Evolutionary conservation across 257 asterid genomes (phyloP).

Genomic region (Lavandula angustifolia): DNA sequence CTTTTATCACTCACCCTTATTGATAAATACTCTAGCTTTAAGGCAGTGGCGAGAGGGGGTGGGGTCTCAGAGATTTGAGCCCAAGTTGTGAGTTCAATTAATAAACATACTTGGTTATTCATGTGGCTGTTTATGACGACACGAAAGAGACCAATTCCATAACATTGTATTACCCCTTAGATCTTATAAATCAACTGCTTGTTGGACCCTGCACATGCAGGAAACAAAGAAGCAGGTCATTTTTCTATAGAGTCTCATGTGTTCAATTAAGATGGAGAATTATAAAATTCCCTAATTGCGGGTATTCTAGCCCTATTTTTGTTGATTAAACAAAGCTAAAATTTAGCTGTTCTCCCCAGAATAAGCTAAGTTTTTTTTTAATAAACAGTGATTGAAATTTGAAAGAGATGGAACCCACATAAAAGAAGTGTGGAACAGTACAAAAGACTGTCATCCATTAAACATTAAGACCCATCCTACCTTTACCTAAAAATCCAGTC

Average conservation of each 20-base stretch:
- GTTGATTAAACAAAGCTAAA: background rate
- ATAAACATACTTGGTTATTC: background rate
- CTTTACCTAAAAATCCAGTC: background rate
- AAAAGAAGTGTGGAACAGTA: background rate
- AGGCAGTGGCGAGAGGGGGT: too few species aligned
- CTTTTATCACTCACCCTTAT: too few species aligned
- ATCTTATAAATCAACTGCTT: background rate
- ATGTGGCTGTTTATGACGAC: background rate
- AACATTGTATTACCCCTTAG: background rate
- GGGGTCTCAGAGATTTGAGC: too few species aligned
- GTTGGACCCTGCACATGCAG: conserved; percentile 10
- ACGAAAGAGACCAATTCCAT: background rate
- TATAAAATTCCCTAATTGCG: conserved; percentile 3
- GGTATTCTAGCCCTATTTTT: background rate
- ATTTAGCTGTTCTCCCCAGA: background rate
- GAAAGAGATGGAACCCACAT: background rate
- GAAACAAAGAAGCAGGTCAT: conserved; percentile 1
- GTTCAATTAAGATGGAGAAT: conserved; percentile 10
- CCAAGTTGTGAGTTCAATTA: too few species aligned
- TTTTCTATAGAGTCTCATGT: background rate
- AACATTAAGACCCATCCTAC: background rate
- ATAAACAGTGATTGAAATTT: background rate
- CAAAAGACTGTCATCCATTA: background rate
- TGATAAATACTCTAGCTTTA: too few species aligned
- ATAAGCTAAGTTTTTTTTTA: background rate